phyloP scores from a whole-genome alignment of 495 filamentous ascomycete genomes.

The Aspergillus conjunctus region DNA sequence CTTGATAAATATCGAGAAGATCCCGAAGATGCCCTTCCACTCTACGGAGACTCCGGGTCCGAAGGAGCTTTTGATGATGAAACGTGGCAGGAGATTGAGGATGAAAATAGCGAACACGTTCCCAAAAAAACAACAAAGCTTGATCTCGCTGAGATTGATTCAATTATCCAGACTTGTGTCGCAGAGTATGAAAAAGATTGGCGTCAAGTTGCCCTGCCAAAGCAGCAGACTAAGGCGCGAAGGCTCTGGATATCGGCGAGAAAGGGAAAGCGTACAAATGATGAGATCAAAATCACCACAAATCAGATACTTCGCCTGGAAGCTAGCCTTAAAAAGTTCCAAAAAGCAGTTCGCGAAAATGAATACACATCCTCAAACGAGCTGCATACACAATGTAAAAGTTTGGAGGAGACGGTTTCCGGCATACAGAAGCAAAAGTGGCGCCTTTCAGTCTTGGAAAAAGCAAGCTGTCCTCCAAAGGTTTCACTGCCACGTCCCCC shows the following conservation, averaged over 20 bases:
- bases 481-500: conserved; percentile 25
- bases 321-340: conserved; percentile 52
- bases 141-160: conserved; percentile 47
- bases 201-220: conserved; percentile 56
- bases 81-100: conserved; percentile 64
- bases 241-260: conserved; percentile 61
- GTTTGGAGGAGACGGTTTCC: conserved; percentile 63
- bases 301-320: conserved; percentile 40
- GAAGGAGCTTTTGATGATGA: conserved; percentile 56
- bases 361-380: conserved; percentile 51
- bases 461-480: conserved; percentile 52
- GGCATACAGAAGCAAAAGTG: conserved; percentile 57
- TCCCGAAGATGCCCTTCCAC: conserved; percentile 56
- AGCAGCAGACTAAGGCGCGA: conserved; percentile 54
- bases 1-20: conserved; percentile 49
- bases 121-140: conserved; percentile 33
- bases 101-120: conserved; percentile 44
- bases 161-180: conserved; percentile 56
- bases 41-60: conserved; percentile 66
- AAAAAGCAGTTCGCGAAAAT: conserved; percentile 49
- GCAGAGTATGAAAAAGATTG: conserved; percentile 57
- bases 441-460: conserved; percentile 55
- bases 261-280: conserved; percentile 31
- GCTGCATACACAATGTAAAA: conserved; percentile 54
- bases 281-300: conserved; percentile 27